Evolutionary conservation across 2,329 filamentous ascomycete genomes (phyloP), one percentile per base, ranked within the genome.

Genomic region (Monosporascus sp.): DNA sequence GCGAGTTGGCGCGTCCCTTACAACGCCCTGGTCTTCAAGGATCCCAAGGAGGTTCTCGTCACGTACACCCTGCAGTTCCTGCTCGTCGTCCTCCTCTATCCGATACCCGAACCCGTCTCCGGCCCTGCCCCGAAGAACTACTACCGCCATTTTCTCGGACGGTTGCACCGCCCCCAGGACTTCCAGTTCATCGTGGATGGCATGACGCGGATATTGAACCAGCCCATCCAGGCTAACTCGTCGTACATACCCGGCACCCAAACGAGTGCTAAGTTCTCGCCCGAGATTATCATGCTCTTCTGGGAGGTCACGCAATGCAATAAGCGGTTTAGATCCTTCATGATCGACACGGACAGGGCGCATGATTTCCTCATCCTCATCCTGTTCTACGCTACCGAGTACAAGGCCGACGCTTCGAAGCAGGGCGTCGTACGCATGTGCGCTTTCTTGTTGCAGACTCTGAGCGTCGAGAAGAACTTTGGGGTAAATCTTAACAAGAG

Each of bases 221-320:
- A 97, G 62, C 93, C 93, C 24, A 85, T 97, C 57, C 91, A 96
- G 72, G 87, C 91, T 44, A 95, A 91, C 54, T 83, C 84, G 11
- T 93, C 92, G 1, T 97, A 96, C 69, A 83, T 97, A 2, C 91
- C 93, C 0, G 90, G 91, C 5, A 87, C 87, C 40, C 90, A 95
- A 64, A 83, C 87, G 48, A 83, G 88, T 0, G 77, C 90, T 50
- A 90, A 90, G 66, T 96, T 93, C 80, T 91, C 92, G 0, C 92
- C 94, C 2, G 94, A 99, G 71, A 95, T 95, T 76, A 86, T 97
- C 52, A 94, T 97, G 82, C 79, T 99, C 2, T 97, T 97, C 67
- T 99, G 94, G 94, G 94, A 99, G 74, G 85, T 91, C 38, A 84
- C 94, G 5, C 94, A 99, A 71, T 97, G 93, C 79, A 99, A 99